A percentile compares a stretch with the other conserved stretches of the same genome.
Evolutionary conservation across 2,329 filamentous ascomycete genomes (phyloP).

Genomic region (Sporothrix sp.): DNA sequence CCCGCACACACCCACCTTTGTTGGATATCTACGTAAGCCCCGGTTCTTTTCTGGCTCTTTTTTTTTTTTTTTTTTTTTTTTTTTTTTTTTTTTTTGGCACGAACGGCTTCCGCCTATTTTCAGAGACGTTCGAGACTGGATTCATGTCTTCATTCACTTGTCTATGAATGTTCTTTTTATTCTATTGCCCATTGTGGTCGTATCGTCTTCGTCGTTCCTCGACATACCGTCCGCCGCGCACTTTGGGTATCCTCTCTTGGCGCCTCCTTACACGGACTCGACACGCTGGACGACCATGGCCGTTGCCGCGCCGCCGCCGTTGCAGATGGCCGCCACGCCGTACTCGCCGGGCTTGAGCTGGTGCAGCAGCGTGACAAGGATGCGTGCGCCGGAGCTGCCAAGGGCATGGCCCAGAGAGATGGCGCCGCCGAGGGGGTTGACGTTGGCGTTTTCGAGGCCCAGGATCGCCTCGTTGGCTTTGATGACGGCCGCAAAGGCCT

Average conservation of each 20-base stretch:
- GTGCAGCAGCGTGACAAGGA: conserved; percentile 81
- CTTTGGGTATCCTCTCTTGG: neutral
- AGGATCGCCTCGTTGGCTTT: conserved; percentile 85
- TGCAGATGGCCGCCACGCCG: conserved; percentile 92
- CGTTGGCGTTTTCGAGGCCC: conserved; percentile 65
- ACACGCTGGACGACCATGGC: conserved; percentile 85
- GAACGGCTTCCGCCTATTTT: neutral
- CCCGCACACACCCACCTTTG: no score
- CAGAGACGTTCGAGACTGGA: neutral
- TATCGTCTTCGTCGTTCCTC: neutral
- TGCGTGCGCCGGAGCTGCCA: conserved; percentile 86
- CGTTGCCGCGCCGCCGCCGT: conserved; percentile 86
- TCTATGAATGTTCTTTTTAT: neutral
- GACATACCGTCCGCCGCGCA: no score
- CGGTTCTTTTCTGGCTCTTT: no score
- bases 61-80: neutral
- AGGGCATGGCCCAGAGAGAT: conserved; percentile 88
- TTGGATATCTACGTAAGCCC: no score
- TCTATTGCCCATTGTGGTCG: neutral
- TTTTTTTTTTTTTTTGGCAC: neutral
- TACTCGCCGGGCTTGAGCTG: conserved; percentile 89
- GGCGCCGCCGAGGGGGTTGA: conserved; percentile 83
- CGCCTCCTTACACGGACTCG: conserved; percentile 39
- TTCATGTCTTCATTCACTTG: neutral
- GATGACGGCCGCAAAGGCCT: conserved; percentile 92